Conservation (phyloP, 164 flowering plant species). For the Stephania cephalantha region DNA sequence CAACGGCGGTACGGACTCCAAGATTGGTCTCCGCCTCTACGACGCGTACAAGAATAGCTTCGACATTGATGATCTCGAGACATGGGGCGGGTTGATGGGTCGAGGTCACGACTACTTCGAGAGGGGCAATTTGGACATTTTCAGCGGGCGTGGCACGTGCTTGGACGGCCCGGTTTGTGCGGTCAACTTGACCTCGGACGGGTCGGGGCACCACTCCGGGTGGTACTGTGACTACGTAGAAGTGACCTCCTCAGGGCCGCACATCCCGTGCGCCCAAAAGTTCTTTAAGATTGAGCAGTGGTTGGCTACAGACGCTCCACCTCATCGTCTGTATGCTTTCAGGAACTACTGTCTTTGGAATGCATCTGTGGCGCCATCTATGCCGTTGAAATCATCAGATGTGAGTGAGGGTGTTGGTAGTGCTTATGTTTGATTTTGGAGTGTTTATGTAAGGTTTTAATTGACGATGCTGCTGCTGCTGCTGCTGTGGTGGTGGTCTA, state of each 20-base stretch:
- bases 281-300: constrained; percentile 72
- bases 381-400: no score
- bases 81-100: constrained; percentile 87
- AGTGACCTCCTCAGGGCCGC: constrained; percentile 65
- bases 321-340: constrained; percentile 46
- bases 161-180: constrained; percentile 45
- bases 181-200: constrained; percentile 78
- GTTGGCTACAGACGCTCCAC: constrained; percentile 62
- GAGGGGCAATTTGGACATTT: constrained; percentile 81
- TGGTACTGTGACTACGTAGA: constrained; percentile 88
- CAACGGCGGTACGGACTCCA: constrained; percentile 89
- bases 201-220: constrained; percentile 63
- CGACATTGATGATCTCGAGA: constrained; percentile 40
- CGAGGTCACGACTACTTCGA: constrained; percentile 69
- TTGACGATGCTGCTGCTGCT: no score
- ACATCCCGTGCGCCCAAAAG: constrained; percentile 44
- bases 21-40: constrained; percentile 40
- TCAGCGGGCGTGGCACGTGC: constrained; percentile 66
- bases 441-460: background rate
- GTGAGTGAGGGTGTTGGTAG: background rate
- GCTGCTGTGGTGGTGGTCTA: no score
- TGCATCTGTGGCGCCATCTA: background rate
- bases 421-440: background rate
- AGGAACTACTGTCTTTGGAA: constrained; percentile 25
- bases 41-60: constrained; percentile 29